phyloP scores from a whole-genome alignment of 2,329 filamentous ascomycete species.

The Camptophora hylomeconis region DNA sequence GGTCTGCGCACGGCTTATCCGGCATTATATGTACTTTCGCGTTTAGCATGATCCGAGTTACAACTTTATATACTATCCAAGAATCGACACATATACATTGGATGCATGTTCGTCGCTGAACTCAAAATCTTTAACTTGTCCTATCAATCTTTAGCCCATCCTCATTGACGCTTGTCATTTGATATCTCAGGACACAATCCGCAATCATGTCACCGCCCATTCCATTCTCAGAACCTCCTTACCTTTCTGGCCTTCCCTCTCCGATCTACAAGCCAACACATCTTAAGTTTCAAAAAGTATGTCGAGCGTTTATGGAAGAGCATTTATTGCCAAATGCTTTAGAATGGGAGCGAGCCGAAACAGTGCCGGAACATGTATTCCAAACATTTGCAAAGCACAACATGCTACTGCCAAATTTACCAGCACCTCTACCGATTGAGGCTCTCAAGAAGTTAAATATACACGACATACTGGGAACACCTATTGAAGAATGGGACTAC shows the following conservation, averaged over 20 bases:
- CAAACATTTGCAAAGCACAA: constrained; percentile 49
- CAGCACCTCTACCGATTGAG: constrained; percentile 53
- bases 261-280: constrained; percentile 59
- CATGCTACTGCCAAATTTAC: constrained; percentile 59
- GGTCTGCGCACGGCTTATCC: too few species aligned
- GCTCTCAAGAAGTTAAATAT: constrained; percentile 56
- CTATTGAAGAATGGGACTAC: constrained; percentile 63
- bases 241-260: constrained; percentile 55
- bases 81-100: too few species aligned
- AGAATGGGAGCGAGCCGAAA: constrained; percentile 57
- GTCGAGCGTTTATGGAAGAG: constrained; percentile 52
- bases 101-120: too few species aligned
- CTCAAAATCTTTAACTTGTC: too few species aligned
- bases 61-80: too few species aligned
- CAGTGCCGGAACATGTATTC: constrained; percentile 52
- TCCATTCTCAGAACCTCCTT: constrained; percentile 63
- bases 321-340: constrained; percentile 49
- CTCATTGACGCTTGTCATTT: too few species aligned
- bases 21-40: too few species aligned
- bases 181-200: too few species aligned
- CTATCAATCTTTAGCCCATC: too few species aligned
- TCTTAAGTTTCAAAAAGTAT: constrained; percentile 52
- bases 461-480: constrained; percentile 49
- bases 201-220: constrained; percentile 30
- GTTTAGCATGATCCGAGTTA: too few species aligned